Percentiles rank a stretch among this genome's conserved stretches.
phyloP scores from a whole-genome alignment of 2,329 filamentous ascomycete genomes.

The Gaeumannomyces sp. region DNA sequence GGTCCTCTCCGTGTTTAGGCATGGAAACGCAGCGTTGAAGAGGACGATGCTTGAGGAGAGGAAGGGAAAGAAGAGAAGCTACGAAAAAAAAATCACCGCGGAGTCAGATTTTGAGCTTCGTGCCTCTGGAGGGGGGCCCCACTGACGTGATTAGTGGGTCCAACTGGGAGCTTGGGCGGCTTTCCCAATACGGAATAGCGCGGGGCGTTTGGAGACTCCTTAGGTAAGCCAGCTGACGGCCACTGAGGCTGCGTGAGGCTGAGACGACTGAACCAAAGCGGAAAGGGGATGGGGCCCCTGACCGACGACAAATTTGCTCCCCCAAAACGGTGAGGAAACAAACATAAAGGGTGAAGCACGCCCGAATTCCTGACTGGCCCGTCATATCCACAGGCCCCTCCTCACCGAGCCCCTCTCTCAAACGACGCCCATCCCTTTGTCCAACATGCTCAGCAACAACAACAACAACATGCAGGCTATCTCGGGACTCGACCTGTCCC shows the following conservation, averaged over 20 bases:
- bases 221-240: not conserved
- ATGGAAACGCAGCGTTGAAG: constrained; percentile 86
- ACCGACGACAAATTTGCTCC: not conserved
- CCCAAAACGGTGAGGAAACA: not conserved
- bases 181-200: not conserved
- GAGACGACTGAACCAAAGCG: not conserved
- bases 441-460: not conserved
- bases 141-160: not conserved
- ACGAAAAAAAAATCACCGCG: constrained; percentile 3
- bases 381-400: not conserved
- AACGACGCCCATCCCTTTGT: not conserved
- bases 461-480: not conserved
- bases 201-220: not conserved
- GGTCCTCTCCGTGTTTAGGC: constrained; percentile 59
- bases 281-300: not conserved
- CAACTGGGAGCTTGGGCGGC: too few species aligned
- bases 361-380: too few species aligned
- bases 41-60: constrained; percentile 55
- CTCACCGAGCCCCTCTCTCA: not conserved
- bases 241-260: not conserved
- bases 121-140: too few species aligned
- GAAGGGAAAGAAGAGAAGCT: constrained; percentile 5
- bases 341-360: not conserved
- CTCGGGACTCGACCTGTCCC: not conserved
- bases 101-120: constrained; percentile 2